A percentile compares a stretch with the other conserved stretches of the same genome.
Conservation (phyloP, 768 basidiomycete genomes). For the Pleurotus ostreatus region DNA sequence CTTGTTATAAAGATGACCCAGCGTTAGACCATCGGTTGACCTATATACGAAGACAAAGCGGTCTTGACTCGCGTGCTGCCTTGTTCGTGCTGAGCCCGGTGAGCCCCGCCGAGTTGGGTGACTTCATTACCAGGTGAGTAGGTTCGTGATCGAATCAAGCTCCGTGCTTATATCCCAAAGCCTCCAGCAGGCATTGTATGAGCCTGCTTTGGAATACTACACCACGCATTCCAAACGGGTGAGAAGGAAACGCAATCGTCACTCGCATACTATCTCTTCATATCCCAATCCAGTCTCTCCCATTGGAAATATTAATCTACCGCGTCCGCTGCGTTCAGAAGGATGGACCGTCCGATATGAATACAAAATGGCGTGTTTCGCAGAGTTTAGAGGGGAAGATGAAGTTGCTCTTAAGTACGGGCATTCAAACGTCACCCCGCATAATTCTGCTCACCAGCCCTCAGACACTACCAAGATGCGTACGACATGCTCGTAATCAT, state of each 20-base stretch:
- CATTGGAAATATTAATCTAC: conserved; percentile 34
- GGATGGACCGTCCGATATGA: conserved; percentile 98
- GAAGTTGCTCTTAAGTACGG: conserved; percentile 89
- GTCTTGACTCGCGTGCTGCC: conserved; percentile 86
- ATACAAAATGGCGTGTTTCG: conserved; percentile 96
- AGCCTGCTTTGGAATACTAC: conserved; percentile 91
- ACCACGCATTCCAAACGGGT: conserved; percentile 90
- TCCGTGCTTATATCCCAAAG: conserved; percentile 30
- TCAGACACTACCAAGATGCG: conserved; percentile 92
- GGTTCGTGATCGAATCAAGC: background rate
- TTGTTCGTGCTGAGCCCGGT: conserved; percentile 96
- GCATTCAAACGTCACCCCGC: conserved; percentile 8
- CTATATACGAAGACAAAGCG: conserved; percentile 82
- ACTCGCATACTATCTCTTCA: conserved; percentile 54
- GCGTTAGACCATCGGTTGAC: conserved; percentile 80
- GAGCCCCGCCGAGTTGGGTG: conserved; percentile 74
- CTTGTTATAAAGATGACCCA: conserved; percentile 63
- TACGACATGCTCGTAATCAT: conserved; percentile 80
- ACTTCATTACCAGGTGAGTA: conserved; percentile 79
- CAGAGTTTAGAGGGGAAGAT: conserved; percentile 90
- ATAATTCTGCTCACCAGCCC: conserved; percentile 11
- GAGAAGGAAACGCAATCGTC: conserved; percentile 81
- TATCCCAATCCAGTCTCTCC: conserved; percentile 50
- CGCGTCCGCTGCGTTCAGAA: conserved; percentile 69
- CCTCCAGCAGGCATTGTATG: conserved; percentile 85